Evolutionary conservation across 2,329 filamentous ascomycete genomes (phyloP).

Genomic region (Nigrospora sphaerica): DNA sequence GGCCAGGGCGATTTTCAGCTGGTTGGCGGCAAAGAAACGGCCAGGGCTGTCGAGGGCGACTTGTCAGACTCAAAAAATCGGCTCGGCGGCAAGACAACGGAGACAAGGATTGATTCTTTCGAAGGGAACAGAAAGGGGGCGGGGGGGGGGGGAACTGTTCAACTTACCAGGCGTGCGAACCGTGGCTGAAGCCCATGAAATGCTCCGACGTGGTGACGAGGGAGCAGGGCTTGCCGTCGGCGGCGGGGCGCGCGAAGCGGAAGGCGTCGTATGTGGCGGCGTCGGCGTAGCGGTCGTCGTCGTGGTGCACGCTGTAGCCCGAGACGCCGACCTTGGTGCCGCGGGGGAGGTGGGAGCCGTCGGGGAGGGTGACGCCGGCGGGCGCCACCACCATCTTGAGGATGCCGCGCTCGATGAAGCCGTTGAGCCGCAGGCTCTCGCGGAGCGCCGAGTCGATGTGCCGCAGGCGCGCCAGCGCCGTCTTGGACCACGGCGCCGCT

Average conservation of each 20-base stretch:
- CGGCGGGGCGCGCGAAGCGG: constrained; percentile 20
- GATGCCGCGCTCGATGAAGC: constrained; percentile 27
- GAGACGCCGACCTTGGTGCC: constrained; percentile 28
- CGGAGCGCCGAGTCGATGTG: constrained; percentile 33
- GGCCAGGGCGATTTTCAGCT: constrained; percentile 27
- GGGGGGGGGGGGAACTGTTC: background rate
- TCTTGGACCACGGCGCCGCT: constrained; percentile 23
- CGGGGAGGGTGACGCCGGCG: constrained; percentile 23
- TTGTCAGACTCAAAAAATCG: too few relatives aligned
- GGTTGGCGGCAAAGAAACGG: constrained; percentile 30
- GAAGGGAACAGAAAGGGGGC: background rate
- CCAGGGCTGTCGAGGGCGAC: constrained; percentile 17
- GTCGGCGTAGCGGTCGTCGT: constrained; percentile 23
- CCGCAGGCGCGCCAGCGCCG: constrained; percentile 25
- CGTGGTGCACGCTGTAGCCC: constrained; percentile 24
- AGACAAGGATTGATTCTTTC: too few relatives aligned
- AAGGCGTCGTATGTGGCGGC: constrained; percentile 28
- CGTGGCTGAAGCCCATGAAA: constrained; percentile 29
- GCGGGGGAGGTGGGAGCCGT: constrained; percentile 22
- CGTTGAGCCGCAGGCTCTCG: constrained; percentile 32
- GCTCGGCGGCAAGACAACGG: too few relatives aligned
- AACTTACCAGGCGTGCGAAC: constrained; percentile 26
- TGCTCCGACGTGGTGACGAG: constrained; percentile 23
- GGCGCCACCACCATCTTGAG: constrained; percentile 27
- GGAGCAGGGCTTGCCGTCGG: constrained; percentile 10